phyloP scores from a whole-genome alignment of 1,284 basidiomycete genomes.

The Pseudozyma tsukubaensis region DNA sequence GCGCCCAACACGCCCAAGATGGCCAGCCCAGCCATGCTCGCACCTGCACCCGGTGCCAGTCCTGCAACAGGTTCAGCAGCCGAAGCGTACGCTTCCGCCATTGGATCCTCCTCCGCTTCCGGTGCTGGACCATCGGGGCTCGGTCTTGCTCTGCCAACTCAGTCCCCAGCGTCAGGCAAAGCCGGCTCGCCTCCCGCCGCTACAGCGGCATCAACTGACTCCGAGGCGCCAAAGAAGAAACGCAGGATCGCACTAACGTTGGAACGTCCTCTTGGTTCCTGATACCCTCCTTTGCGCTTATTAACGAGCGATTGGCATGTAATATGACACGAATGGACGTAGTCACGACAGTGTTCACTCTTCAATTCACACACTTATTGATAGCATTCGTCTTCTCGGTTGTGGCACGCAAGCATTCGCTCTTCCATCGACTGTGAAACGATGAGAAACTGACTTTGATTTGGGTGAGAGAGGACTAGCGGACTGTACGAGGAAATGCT shows the following conservation, averaged over 20 bases:
- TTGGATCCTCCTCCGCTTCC: slow-evolving; percentile 17
- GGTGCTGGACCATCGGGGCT: slow-evolving; percentile 52
- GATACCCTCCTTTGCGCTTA: background rate
- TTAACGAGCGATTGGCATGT: background rate
- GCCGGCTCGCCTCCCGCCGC: slow-evolving; percentile 58
- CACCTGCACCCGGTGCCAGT: slow-evolving; percentile 16
- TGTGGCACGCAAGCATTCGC: too few species aligned
- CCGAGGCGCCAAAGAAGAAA: slow-evolving; percentile 85
- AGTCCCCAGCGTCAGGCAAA: background rate
- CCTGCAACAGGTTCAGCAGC: slow-evolving; percentile 22
- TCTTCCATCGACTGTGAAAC: too few species aligned
- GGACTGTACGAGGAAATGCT: too few species aligned
- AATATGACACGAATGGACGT: background rate
- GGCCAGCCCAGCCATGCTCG: slow-evolving; percentile 23
- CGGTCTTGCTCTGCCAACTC: slow-evolving; percentile 35
- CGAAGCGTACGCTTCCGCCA: slow-evolving; percentile 35
- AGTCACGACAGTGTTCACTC: background rate
- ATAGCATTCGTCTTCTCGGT: too few species aligned
- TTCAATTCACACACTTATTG: background rate
- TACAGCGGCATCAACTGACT: slow-evolving; percentile 58
- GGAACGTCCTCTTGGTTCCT: slow-evolving; percentile 57
- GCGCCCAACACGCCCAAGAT: slow-evolving; percentile 38
- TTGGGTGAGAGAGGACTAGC: too few species aligned
- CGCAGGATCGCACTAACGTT: slow-evolving; percentile 82
- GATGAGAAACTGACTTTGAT: too few species aligned